A percentile compares a stretch with the other conserved stretches of the same genome.
These are phyloP conservation scores for Plasmopara halstedii DNA, from an alignment of 352 stramenopile genomes.

Conservation along the genomic window DNA sequence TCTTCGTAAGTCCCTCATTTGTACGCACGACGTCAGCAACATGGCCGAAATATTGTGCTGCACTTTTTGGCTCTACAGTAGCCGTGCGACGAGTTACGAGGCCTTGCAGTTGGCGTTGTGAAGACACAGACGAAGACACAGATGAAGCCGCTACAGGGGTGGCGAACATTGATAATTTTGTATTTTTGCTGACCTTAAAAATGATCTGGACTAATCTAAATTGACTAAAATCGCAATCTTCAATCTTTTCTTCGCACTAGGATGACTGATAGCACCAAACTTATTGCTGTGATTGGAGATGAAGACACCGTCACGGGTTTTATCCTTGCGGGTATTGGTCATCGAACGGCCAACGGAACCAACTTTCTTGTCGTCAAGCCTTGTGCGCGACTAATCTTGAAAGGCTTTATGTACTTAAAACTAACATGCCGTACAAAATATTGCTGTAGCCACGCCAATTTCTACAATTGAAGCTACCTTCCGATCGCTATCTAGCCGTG, in stretches of 20 bases:
- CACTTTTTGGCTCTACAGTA: constrained; percentile 42
- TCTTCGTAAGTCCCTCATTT: constrained; percentile 47
- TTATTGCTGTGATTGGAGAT: constrained; percentile 84
- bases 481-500: constrained; percentile 85
- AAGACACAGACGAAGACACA: constrained; percentile 12
- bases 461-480: constrained; percentile 91
- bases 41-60: constrained; percentile 66
- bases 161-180: constrained; percentile 18
- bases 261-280: constrained; percentile 79
- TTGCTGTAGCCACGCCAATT: constrained; percentile 69
- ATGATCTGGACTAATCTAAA: constrained; percentile 2
- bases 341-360: constrained; percentile 90
- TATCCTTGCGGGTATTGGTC: constrained; percentile 93
- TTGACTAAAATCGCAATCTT: constrained; percentile 4
- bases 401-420: background rate
- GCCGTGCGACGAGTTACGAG: constrained; percentile 46
- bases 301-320: constrained; percentile 98
- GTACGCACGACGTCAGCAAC: constrained; percentile 45
- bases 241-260: constrained; percentile 3
- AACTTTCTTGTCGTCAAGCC: constrained; percentile 98
- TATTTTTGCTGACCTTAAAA: constrained; percentile 10
- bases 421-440: background rate
- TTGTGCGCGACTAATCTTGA: constrained; percentile 41
- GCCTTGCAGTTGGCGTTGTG: constrained; percentile 57
- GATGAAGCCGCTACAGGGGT: constrained; percentile 16